Base-by-base conservation (phyloP, 78 protist species). In the Emiliania huxleyi region DNA sequence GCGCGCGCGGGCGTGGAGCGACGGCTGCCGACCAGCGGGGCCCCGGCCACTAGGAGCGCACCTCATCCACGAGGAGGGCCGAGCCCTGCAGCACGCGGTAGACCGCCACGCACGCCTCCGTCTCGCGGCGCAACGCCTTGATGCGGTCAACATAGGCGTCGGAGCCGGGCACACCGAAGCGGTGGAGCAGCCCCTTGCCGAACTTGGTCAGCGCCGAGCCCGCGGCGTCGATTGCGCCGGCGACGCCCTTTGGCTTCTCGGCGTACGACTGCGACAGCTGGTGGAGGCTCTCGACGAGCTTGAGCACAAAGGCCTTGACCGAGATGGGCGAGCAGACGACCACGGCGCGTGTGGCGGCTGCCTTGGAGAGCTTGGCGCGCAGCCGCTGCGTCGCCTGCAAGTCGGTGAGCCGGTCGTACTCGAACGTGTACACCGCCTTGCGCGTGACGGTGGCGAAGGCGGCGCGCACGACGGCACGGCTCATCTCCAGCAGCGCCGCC, bases 281-380 rank as follows among this genome's bases (percentile, higher is more conserved):
- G 87, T 93, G 94, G 15, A 95, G 93, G 43, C 4, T 35, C 93
- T 95, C 96, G 38, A 95, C 81, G 22, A 42, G 90, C 95, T 94
- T 94, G 40, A 95, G 94, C 92, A 91, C 19, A 25, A 94, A 93
- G 4, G 95, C 62, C 90, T 95, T 95, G 87, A 95, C 26, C 35
- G 94, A 1, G 4, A 38, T 4, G 29, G 89, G 49, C n/a, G 52
- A 2, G 33, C 37, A 87, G 44, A 87, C 49, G 19, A 87, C 35
- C 11, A 49, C 81, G 21, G 26, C 91, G 29, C 93, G 6, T 19
- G 75, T 22, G 15, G 22, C 55, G 19, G n/a, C 69, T 2, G 96
- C 94, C 45, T 46, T 19, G 18, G 25, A 35, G 45, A 94, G 91
- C 83, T 92, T 77, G 46, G 8, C 44, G 5, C 52, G 42, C 48